Evolutionary conservation across 2,329 filamentous ascomycete species (phyloP).

Genomic region (Aspergillus pseudoglaucus): DNA sequence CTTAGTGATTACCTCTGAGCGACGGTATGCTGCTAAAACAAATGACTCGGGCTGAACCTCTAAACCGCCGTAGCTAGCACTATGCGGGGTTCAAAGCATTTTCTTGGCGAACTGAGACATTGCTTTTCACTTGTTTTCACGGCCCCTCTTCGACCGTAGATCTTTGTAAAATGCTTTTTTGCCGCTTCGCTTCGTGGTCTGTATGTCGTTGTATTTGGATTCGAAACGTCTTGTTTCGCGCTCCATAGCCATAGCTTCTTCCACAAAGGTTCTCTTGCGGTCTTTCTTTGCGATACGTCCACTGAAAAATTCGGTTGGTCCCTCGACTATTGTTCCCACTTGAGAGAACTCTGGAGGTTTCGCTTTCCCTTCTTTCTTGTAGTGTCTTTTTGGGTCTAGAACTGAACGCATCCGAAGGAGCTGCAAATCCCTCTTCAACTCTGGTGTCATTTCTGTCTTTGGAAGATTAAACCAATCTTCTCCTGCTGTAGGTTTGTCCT

Average conservation of each 20-base stretch:
- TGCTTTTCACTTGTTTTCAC: slow-evolving; percentile 17
- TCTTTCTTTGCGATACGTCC: slow-evolving; percentile 78
- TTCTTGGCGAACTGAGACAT: background rate
- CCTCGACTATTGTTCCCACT: slow-evolving; percentile 80
- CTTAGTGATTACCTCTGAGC: background rate
- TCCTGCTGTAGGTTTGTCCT: slow-evolving; percentile 64
- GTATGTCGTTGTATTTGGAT: slow-evolving; percentile 80
- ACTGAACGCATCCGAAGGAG: slow-evolving; percentile 82
- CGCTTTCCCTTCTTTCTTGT: slow-evolving; percentile 77
- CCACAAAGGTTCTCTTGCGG: slow-evolving; percentile 76
- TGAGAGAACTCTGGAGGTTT: slow-evolving; percentile 76
- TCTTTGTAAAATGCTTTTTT: slow-evolving; percentile 87
- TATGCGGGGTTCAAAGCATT: background rate
- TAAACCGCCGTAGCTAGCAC: no score
- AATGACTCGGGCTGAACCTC: no score
- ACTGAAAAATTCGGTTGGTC: slow-evolving; percentile 80
- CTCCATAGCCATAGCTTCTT: slow-evolving; percentile 70
- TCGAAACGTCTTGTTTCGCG: slow-evolving; percentile 66
- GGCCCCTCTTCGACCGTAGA: slow-evolving; percentile 54
- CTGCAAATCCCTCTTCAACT: slow-evolving; percentile 84
- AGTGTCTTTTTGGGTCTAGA: slow-evolving; percentile 80
- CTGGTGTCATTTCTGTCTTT: slow-evolving; percentile 72
- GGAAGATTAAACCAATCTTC: slow-evolving; percentile 83
- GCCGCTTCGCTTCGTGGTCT: slow-evolving; percentile 73
- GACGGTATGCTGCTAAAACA: background rate